Base-by-base conservation (phyloP, 2,329 filamentous ascomycete genomes). In the Davidsoniella eucalypti region DNA sequence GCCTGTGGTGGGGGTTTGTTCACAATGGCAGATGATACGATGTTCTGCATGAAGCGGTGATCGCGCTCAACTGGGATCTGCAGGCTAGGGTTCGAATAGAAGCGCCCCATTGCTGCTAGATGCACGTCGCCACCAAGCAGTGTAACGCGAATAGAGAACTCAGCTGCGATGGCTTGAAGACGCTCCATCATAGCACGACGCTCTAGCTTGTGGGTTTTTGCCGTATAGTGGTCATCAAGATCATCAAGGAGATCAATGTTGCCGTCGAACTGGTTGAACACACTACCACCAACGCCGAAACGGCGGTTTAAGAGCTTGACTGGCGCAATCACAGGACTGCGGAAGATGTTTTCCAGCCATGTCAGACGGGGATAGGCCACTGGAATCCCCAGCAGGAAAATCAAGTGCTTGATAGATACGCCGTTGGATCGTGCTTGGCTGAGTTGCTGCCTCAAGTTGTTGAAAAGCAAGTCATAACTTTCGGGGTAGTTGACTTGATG, bases 51-150 rank as follows among this genome's bases (percentile, higher is more conserved):
- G 64, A 96, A 96, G 51, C 92, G 78, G 61, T 87, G 84, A 63
- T 98, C 92, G 53, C 81, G 74, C 61, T 90, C 83, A 50, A 80
- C 82, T 0, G 85, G 74, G 33, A 94, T 74, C 49, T 80, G 73
- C 42, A 92, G 72, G 57, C 80, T 81, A 6, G 87, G 85, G 59
- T 92, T 92, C 14, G 86, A 88, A 69, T 94, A 95, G 69, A 98
- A 96, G 54, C 92, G 85, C 0, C 92, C 92, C 23, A 96, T 72
- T 10, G 88, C 92, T 25, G 85, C 88, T 38, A 96, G 69, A 63
- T 96, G 90, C 41, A 96, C 92, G 60, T 96, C 92, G 23, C 92
- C 92, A 57, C 90, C 84, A 3, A 98, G 72, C 55, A 98, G 94
- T 3, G 87, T 96, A 50, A 95, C 75, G 49, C 92, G 84, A 16